A percentile compares a stretch with the other conserved stretches of the same genome.
Evolutionary conservation across 805 yeast genomes (phyloP).

Genomic region (Suhomyces emberorum): DNA sequence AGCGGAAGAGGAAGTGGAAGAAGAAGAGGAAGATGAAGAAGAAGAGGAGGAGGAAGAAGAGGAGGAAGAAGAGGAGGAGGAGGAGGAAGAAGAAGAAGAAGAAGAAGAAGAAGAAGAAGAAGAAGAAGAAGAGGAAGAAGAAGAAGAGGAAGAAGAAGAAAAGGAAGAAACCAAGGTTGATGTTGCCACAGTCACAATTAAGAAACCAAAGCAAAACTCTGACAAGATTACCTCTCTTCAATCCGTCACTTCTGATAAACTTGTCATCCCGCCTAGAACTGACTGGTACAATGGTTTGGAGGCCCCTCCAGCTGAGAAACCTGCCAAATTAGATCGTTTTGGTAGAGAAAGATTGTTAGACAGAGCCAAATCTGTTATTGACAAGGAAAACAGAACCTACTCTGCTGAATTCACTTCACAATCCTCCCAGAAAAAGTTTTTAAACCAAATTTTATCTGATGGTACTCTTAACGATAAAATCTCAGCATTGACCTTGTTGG

Average conservation of each 20-base stretch:
- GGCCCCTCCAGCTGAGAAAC: conserved; percentile 13
- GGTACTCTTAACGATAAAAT: conserved; percentile 97
- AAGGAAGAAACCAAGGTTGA: conserved; percentile 13
- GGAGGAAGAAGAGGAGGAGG: conserved; percentile 31
- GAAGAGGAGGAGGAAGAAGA: conserved; percentile 36
- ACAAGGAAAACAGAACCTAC: conserved; percentile 68
- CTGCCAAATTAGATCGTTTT: conserved; percentile 44
- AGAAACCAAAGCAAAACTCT: conserved; percentile 10
- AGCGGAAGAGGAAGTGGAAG: conserved; percentile 8
- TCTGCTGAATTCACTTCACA: conserved; percentile 70
- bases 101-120: conserved; percentile 16
- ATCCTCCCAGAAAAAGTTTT: conserved; percentile 80
- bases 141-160: conserved; percentile 10
- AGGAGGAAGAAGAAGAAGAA: conserved; percentile 20
- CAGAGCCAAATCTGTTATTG: conserved; percentile 64
- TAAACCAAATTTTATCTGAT: conserved; percentile 79
- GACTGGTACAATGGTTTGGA: conserved; percentile 66
- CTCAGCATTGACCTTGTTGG: conserved; percentile 85
- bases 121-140: conserved; percentile 12
- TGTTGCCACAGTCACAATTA: conserved; percentile 10
- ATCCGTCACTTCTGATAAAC: conserved; percentile 54
- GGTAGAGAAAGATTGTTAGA: conserved; percentile 60
- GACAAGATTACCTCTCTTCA: conserved; percentile 38
- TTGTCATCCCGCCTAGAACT: conserved; percentile 56
- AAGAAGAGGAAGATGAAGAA: conserved; percentile 36